Percentiles rank a stretch among this genome's conserved stretches.
phyloP scores from a whole-genome alignment of 2,329 filamentous ascomycete species.

The Colletotrichum kahawae region DNA sequence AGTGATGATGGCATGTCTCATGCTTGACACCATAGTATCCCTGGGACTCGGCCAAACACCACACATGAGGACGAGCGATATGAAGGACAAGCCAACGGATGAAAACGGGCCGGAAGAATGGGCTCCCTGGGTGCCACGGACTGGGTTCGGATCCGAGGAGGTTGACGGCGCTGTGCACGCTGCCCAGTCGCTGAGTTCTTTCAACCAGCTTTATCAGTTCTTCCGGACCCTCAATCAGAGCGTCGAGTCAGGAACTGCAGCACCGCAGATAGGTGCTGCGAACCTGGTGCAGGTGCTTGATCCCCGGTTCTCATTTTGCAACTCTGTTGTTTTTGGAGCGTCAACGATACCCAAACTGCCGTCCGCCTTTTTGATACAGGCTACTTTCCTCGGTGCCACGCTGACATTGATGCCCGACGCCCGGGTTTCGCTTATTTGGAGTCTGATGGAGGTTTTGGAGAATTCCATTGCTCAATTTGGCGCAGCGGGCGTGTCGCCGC shows the following conservation, averaged over 20 bases:
- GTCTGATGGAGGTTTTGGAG: conserved; percentile 39
- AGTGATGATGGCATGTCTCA: conserved; percentile 59
- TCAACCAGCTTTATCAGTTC: conserved; percentile 47
- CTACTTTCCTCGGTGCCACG: conserved; percentile 41
- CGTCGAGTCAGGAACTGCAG: conserved; percentile 25
- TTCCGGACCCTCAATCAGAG: conserved; percentile 36
- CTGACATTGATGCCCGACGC: conserved; percentile 35
- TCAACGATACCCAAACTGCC: conserved; percentile 36
- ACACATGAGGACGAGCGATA: conserved; percentile 54
- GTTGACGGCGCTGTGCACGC: conserved; percentile 23
- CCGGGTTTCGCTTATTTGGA: conserved; percentile 40
- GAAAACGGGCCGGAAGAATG: conserved; percentile 77
- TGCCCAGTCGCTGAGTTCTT: conserved; percentile 42
- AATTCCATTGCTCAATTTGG: conserved; percentile 33
- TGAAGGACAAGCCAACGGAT: conserved; percentile 52
- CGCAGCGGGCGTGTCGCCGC: conserved; percentile 35
- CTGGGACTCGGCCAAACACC: conserved; percentile 54
- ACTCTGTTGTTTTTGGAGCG: conserved; percentile 39
- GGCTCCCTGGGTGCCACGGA: conserved; percentile 70
- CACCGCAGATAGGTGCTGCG: conserved; percentile 24
- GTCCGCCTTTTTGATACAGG: conserved; percentile 40
- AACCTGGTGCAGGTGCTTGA: conserved; percentile 38
- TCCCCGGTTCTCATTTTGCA: conserved; percentile 41
- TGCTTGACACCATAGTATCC: conserved; percentile 65
- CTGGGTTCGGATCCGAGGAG: conserved; percentile 35